These are phyloP conservation scores for Rehmannia glutinosa DNA, from an alignment of 257 asterid species.

Conservation along the genomic window DNA sequence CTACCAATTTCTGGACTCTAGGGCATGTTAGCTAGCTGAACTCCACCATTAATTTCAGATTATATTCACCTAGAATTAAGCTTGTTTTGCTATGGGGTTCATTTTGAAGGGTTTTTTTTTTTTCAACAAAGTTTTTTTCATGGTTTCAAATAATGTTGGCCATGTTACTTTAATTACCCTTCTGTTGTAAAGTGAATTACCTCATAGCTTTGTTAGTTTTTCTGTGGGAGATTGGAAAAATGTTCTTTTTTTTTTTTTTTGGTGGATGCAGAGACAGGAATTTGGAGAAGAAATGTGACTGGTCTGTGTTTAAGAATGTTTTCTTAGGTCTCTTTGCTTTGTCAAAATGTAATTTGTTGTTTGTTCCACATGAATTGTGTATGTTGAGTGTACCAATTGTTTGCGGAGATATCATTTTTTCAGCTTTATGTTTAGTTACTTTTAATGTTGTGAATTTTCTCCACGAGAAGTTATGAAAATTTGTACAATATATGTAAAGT, in stretches of 20 bases:
- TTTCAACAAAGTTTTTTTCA: slow-evolving; percentile 20
- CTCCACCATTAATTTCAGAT: slow-evolving; percentile 24
- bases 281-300: slow-evolving; percentile 13
- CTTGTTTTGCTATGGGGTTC: slow-evolving; percentile 34
- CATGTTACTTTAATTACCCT: slow-evolving; percentile 37
- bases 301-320: slow-evolving; percentile 14
- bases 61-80: not conserved
- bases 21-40: too few relatives aligned
- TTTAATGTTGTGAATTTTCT: too few relatives aligned
- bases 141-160: slow-evolving; percentile 23
- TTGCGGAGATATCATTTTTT: too few relatives aligned
- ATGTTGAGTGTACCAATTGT: too few relatives aligned
- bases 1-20: too few relatives aligned
- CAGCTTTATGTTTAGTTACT: too few relatives aligned
- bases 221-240: not conserved
- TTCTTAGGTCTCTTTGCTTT: slow-evolving; percentile 25
- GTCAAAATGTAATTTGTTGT: slow-evolving; percentile 8
- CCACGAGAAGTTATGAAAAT: too few relatives aligned
- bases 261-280: slow-evolving; percentile 22
- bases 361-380: too few relatives aligned
- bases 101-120: slow-evolving; percentile 35
- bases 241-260: slow-evolving; percentile 9
- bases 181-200: slow-evolving; percentile 30
- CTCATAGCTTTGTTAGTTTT: slow-evolving; percentile 23
- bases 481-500: too few relatives aligned